Percentiles rank a stretch among this genome's conserved stretches.
Evolutionary conservation across 768 basidiomycete species (phyloP).

Genomic region (Piloderma croceum): DNA sequence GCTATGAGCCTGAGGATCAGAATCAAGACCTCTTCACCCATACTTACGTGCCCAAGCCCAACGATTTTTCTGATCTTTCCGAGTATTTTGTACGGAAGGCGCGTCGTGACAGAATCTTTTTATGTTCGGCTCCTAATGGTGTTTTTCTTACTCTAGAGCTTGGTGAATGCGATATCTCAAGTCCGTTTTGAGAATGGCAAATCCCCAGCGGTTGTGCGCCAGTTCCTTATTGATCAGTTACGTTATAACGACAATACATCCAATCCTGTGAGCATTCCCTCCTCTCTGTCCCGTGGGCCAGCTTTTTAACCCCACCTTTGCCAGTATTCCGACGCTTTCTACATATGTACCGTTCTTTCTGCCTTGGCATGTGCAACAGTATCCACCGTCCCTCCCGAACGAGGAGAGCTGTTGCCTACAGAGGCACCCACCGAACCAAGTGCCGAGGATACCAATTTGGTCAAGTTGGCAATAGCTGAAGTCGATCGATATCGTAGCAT

Average conservation of each 20-base stretch:
- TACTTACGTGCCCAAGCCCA: constrained; percentile 90
- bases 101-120: constrained; percentile 15
- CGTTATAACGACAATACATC: constrained; percentile 93
- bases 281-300: constrained; percentile 2
- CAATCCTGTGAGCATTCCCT: constrained; percentile 59
- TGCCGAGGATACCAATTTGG: constrained; percentile 59
- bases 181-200: constrained; percentile 86
- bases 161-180: constrained; percentile 78
- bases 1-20: constrained; percentile 80
- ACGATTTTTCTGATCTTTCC: constrained; percentile 85
- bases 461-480: constrained; percentile 73
- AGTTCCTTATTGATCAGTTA: constrained; percentile 88
- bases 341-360: constrained; percentile 81
- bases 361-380: constrained; percentile 76
- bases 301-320: constrained; percentile 5
- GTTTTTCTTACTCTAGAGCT: constrained; percentile 39
- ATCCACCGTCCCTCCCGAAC: constrained; percentile 71
- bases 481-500: constrained; percentile 90
- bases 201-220: constrained; percentile 78
- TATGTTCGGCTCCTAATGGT: neutral
- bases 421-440: constrained; percentile 64
- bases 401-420: constrained; percentile 67
- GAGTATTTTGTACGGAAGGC: constrained; percentile 97
- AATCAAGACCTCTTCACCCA: constrained; percentile 81
- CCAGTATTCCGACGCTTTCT: constrained; percentile 88